phyloP scores from a whole-genome alignment of 176 grass and related monocot genomes.

The Eleusine coracana region DNA sequence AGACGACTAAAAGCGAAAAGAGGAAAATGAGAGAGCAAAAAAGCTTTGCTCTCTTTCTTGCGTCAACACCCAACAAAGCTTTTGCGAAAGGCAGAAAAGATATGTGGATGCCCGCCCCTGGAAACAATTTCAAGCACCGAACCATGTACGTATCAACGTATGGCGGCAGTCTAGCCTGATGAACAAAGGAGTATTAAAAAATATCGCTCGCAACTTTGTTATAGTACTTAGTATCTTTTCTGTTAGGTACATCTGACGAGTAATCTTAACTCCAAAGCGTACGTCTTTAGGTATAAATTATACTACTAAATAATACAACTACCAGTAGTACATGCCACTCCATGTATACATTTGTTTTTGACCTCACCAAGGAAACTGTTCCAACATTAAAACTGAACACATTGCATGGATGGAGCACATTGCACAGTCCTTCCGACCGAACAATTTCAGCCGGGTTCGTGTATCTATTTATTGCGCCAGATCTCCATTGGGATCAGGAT shows the following conservation, averaged over 20 bases:
- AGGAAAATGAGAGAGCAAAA: background rate
- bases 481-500: background rate
- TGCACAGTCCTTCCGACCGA: slow-evolving; percentile 9
- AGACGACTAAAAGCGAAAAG: background rate
- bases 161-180: background rate
- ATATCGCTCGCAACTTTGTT: too few relatives aligned
- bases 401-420: background rate
- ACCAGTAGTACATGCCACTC: background rate
- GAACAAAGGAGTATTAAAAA: background rate
- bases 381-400: slow-evolving; percentile 3
- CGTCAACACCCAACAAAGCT: slow-evolving; percentile 28
- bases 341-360: background rate
- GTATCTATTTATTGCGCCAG: background rate
- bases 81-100: slow-evolving; percentile 6
- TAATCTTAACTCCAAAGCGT: slow-evolving; percentile 14
- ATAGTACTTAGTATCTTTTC: background rate
- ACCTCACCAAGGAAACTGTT: background rate
- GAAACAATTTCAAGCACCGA: background rate
- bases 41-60: background rate
- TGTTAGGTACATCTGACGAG: background rate
- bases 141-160: background rate
- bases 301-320: background rate
- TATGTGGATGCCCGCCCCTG: background rate
- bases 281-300: background rate
- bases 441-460: background rate